Percentiles rank a stretch among this genome's conserved stretches.
Evolutionary conservation across 257 asterid genomes (phyloP).

Genomic region (Craterostigma plantagineum): DNA sequence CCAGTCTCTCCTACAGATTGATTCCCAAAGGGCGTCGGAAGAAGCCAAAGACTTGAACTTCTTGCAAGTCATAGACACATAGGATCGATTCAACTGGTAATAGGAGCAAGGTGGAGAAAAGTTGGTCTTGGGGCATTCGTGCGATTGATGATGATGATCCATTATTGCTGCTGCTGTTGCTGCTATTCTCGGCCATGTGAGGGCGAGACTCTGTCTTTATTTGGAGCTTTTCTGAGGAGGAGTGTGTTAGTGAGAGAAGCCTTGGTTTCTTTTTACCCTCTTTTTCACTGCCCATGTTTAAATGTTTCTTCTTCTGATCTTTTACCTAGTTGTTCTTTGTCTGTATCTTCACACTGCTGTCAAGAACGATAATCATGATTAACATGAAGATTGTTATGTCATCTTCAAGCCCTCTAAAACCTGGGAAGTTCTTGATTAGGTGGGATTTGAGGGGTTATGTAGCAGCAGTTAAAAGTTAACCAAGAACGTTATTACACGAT

Average conservation of each 20-base stretch:
- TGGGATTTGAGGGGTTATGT: no score
- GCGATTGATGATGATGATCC: slow-evolving; percentile 28
- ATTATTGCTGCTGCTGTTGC: slow-evolving; percentile 17
- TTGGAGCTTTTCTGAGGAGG: neutral
- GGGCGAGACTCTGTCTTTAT: slow-evolving; percentile 8
- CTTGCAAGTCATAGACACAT: slow-evolving; percentile 47
- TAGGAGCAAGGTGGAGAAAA: slow-evolving; percentile 48
- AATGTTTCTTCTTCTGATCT: slow-evolving; percentile 1
- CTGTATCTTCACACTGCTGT: neutral
- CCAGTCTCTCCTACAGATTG: slow-evolving; percentile 77
- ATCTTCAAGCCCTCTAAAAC: no score
- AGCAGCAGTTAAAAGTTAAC: no score
- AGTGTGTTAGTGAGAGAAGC: neutral
- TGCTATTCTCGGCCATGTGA: slow-evolving; percentile 51
- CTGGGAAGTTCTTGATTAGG: no score
- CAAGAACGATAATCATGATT: no score
- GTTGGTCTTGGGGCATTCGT: slow-evolving; percentile 48
- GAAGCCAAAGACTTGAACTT: slow-evolving; percentile 37
- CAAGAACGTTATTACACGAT: no score
- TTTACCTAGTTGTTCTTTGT: slow-evolving; percentile 3
- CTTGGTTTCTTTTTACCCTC: slow-evolving; percentile 1
- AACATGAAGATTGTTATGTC: no score
- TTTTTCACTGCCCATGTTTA: slow-evolving; percentile 18
- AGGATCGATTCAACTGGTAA: slow-evolving; percentile 64
- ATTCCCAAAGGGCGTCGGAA: slow-evolving; percentile 78